Base-by-base conservation (phyloP, 345 rosid genomes). In the Arabidopsis suecica region DNA sequence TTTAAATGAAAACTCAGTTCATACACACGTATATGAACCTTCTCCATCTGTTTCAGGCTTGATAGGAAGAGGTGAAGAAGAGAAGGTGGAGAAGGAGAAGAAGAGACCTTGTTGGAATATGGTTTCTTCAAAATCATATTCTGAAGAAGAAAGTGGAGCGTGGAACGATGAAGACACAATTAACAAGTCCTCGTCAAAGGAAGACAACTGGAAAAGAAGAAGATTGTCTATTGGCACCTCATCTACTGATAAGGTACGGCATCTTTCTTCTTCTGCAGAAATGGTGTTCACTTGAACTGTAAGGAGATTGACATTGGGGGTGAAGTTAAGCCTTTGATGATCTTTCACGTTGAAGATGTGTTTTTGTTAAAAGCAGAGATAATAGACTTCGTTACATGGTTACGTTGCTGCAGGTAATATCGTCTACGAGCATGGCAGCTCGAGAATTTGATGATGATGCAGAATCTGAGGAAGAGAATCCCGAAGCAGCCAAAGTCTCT, bases 351-450 rank as follows among this genome's bases (percentile, higher is more conserved):
- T 14, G 7, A 49, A 38, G 61, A 37, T 69, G 58, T 61, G 25
- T 61, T 62, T 58, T 25, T 32, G 45, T 65, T 58, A 8, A 3
- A 59, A 13, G 30, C 20, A 1, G 63, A 33, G 47, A 22, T 76
- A 28, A 68, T 33, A 61, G 50, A 23, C 41, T 53, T 49, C 3
- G 18, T 32, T 38, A 48, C 2, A 3, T 44, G 69, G 25, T 42
- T 42, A 56, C 3, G 40, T 16, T 64, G 65, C 32, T 56, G 68
- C 50, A 77, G 81, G 48, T 75, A 22, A 72, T 84, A 59, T 88
- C 93, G 36, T 82, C 91, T 50, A 85, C 90, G 7, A 79, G 91
- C 82, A 87, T 90, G 87, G 93, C 91, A 78, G 93, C 90, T 62
- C 85, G 78, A 14, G 88, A 80, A n/a, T 65, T 60, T 66, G 88